Percentiles rank a stretch among this genome's conserved stretches.
These are phyloP conservation scores for Trapa incisa DNA, from an alignment of 345 rosid genomes.

Conservation along the genomic window DNA sequence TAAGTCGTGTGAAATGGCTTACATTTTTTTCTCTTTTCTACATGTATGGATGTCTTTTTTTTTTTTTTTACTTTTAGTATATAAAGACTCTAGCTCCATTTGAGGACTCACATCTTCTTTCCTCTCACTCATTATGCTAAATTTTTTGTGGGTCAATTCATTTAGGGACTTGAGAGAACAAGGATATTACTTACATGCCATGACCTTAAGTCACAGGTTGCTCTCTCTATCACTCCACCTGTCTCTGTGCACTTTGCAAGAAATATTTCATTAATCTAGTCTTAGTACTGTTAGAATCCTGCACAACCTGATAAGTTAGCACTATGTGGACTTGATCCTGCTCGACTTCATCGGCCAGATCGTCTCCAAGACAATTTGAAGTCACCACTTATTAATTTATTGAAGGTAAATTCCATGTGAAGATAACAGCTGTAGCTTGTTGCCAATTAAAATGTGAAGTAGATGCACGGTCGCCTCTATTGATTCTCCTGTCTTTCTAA, in stretches of 20 bases:
- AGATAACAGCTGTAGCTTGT: not conserved
- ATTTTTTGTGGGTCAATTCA: conserved; percentile 6
- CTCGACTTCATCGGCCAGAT: conserved; percentile 59
- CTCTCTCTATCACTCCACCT: not conserved
- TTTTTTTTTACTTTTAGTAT: not conserved
- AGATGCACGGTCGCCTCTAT: not conserved
- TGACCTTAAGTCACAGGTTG: conserved; percentile 47
- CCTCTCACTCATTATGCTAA: not conserved
- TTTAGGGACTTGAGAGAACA: conserved; percentile 61
- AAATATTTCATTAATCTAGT: not conserved
- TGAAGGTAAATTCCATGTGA: conserved; percentile 40
- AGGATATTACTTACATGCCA: conserved; percentile 66
- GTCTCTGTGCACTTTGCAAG: not conserved
- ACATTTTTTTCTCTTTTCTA: not conserved
- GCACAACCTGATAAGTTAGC: conserved; percentile 63
- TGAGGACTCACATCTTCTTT: conserved; percentile 3
- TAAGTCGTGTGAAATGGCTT: not conserved
- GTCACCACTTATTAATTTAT: conserved; percentile 41
- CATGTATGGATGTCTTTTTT: not conserved
- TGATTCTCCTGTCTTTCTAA: not conserved
- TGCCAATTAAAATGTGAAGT: not conserved
- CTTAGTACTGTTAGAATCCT: conserved; percentile 37
- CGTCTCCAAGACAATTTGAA: conserved; percentile 68
- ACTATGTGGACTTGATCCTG: conserved; percentile 75
- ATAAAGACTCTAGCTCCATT: not conserved